Conservation (phyloP, 108 stramenopile genomes). For the Seminavis robusta region DNA sequence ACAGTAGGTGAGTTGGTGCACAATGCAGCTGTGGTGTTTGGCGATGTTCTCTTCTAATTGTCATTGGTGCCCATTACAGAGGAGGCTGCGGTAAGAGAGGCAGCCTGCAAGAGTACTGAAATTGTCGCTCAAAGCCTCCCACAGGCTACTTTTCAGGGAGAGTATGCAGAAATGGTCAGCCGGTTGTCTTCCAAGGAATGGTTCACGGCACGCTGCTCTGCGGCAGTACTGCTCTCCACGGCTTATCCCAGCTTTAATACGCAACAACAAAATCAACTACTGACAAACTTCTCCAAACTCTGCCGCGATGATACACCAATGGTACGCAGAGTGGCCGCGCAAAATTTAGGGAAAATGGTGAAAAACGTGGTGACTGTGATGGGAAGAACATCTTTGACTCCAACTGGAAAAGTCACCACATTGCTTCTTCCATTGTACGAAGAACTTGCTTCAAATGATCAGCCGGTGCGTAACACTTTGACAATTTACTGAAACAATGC, state of each 20-base stretch:
- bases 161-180: slow-evolving; percentile 79
- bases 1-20: slow-evolving; percentile 48
- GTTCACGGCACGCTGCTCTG: slow-evolving; percentile 96
- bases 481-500: no score
- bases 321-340: slow-evolving; percentile 89
- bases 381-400: slow-evolving; percentile 37
- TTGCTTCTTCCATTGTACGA: slow-evolving; percentile 73
- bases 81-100: slow-evolving; percentile 74
- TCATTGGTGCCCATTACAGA: slow-evolving; percentile 21
- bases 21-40: slow-evolving; percentile 33
- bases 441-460: slow-evolving; percentile 85
- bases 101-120: slow-evolving; percentile 53
- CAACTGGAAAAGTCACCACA: slow-evolving; percentile 39
- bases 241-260: no score
- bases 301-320: slow-evolving; percentile 95
- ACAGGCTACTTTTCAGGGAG: slow-evolving; percentile 37
- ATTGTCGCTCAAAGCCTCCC: slow-evolving; percentile 46
- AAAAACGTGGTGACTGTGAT: slow-evolving; percentile 48
- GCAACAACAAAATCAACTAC: slow-evolving; percentile 37
- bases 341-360: slow-evolving; percentile 73
- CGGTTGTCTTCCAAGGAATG: slow-evolving; percentile 90
- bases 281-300: slow-evolving; percentile 64
- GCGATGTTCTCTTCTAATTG: neutral
- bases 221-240: slow-evolving; percentile 72
- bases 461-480: slow-evolving; percentile 42